These are phyloP conservation scores for Claviceps humidiphila DNA, from an alignment of 2,329 filamentous ascomycete species.

Conservation along the genomic window DNA sequence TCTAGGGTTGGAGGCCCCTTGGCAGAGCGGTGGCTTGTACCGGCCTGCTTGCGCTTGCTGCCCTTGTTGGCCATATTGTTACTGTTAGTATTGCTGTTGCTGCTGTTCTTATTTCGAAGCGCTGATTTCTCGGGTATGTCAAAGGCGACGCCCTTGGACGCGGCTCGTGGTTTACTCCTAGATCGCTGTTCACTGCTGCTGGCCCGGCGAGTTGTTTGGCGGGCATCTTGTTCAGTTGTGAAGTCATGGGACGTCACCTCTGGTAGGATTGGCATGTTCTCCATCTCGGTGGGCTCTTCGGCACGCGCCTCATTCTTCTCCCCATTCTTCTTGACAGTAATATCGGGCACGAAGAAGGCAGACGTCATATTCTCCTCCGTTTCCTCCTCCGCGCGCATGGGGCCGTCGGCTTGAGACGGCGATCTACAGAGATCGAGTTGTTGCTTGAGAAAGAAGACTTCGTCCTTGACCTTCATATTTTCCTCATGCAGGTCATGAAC, in stretches of 20 bases:
- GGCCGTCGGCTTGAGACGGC: conserved; percentile 22
- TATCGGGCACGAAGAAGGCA: conserved; percentile 44
- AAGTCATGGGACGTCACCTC: conserved; percentile 22
- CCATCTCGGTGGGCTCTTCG: conserved; percentile 19
- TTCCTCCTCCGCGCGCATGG: conserved; percentile 21
- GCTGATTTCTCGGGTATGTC: conserved; percentile 25
- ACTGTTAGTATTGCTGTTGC: neutral
- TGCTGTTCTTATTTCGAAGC: conserved; percentile 12
- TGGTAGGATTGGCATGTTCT: conserved; percentile 15
- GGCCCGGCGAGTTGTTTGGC: conserved; percentile 16
- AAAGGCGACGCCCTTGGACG: conserved; percentile 24
- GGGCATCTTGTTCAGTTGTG: conserved; percentile 16
- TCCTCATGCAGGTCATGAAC: conserved; percentile 32
- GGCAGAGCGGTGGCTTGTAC: neutral
- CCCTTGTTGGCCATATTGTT: conserved; percentile 27
- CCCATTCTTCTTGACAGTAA: conserved; percentile 35
- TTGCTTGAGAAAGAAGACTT: conserved; percentile 31
- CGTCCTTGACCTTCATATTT: conserved; percentile 32
- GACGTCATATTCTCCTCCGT: conserved; percentile 44
- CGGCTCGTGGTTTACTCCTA: conserved; percentile 12
- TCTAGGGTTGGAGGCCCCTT: conserved; percentile 9
- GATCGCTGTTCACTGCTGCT: conserved; percentile 14
- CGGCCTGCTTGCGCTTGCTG: conserved; percentile 24
- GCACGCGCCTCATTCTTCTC: conserved; percentile 23
- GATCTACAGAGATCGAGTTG: conserved; percentile 30